Conservation (phyloP, 2,329 filamentous ascomycete species). For the Fusarium avenaceum region DNA sequence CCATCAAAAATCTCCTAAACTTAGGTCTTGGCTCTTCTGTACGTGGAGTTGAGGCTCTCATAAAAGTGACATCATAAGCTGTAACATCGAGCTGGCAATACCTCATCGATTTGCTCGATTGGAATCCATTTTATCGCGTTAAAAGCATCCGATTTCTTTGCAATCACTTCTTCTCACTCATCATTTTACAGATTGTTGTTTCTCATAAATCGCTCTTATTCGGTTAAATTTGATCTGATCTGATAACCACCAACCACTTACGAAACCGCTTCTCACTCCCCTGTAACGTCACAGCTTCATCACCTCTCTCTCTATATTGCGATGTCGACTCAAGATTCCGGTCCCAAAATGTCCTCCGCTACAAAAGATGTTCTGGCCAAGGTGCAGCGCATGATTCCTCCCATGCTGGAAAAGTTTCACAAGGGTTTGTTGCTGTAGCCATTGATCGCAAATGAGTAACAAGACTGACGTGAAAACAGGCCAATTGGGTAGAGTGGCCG, state of each 20-base stretch:
- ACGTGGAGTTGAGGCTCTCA: constrained; percentile 17
- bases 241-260: not conserved
- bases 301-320: constrained; percentile 20
- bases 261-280: not conserved
- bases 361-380: constrained; percentile 83
- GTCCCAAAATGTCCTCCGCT: constrained; percentile 71
- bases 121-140: constrained; percentile 9
- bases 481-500: constrained; percentile 89
- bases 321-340: constrained; percentile 44
- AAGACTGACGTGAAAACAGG: constrained; percentile 66
- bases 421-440: constrained; percentile 74
- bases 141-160: not conserved
- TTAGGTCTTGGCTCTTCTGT: too few relatives aligned
- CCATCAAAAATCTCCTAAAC: too few relatives aligned
- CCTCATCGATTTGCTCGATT: constrained; percentile 30
- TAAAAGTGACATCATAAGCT: constrained; percentile 40
- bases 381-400: constrained; percentile 91
- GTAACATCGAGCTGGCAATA: constrained; percentile 30
- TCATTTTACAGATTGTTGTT: not conserved
- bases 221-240: not conserved
- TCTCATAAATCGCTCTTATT: not conserved
- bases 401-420: constrained; percentile 95
- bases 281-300: constrained; percentile 17
- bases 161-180: not conserved
- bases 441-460: constrained; percentile 4